Percentiles rank a stretch among this genome's conserved stretches.
Evolutionary conservation across 805 yeast genomes (phyloP).

Genomic region (Cyberlindnera saturnus): DNA sequence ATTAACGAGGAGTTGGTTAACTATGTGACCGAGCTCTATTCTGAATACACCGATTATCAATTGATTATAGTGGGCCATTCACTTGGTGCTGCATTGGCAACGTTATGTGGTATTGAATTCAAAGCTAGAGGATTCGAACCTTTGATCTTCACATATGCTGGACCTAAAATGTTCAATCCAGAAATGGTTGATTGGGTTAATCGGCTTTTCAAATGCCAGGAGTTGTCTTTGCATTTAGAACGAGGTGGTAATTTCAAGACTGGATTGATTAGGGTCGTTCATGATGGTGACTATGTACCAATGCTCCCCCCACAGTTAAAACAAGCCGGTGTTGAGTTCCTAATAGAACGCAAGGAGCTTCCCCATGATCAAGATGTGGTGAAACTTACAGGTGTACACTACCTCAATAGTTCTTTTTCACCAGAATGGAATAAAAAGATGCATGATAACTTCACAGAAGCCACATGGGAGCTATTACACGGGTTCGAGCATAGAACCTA

Average conservation of each 20-base stretch:
- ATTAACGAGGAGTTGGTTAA: conserved; percentile 28
- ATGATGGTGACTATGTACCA: conserved; percentile 55
- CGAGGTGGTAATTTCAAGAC: conserved; percentile 9
- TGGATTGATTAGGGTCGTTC: conserved; percentile 51
- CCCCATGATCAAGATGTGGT: conserved; percentile 27
- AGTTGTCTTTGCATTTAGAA: conserved; percentile 20
- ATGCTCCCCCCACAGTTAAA: conserved; percentile 43
- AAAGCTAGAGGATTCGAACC: conserved; percentile 49
- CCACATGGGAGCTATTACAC: conserved; percentile 21
- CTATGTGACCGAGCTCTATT: conserved; percentile 29
- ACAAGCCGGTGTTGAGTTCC: conserved; percentile 30
- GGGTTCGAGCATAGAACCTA: conserved; percentile 33
- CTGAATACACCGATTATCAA: conserved; percentile 40
- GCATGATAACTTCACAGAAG: not conserved
- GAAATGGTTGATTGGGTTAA: conserved; percentile 50
- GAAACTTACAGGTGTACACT: conserved; percentile 7
- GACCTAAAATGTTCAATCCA: conserved; percentile 60
- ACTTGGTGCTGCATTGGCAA: conserved; percentile 67
- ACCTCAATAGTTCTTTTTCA: not conserved
- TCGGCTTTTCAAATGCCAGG: conserved; percentile 35
- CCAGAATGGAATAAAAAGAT: not conserved
- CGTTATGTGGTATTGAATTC: conserved; percentile 58
- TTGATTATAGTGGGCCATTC: conserved; percentile 68
- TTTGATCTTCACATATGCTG: conserved; percentile 51
- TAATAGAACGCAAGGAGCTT: conserved; percentile 29